Percentiles rank a stretch among this genome's conserved stretches.
These are phyloP conservation scores for Epichloe festucae DNA, from an alignment of 2,329 filamentous ascomycete species.

Conservation along the genomic window DNA sequence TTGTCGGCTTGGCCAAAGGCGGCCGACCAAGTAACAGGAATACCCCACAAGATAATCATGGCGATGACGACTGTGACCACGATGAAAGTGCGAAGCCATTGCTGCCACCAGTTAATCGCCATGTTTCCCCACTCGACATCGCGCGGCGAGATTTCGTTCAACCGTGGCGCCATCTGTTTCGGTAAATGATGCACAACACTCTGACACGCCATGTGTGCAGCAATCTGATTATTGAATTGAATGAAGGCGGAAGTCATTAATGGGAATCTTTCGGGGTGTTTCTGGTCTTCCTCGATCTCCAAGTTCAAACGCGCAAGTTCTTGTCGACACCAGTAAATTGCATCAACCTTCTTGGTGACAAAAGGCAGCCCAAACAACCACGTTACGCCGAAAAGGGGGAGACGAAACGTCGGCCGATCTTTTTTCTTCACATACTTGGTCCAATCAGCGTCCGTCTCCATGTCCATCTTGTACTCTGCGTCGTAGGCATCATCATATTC, in stretches of 20 bases:
- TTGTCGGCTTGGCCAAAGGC: slow-evolving; percentile 64
- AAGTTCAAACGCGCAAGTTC: slow-evolving; percentile 79
- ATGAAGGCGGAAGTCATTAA: slow-evolving; percentile 95
- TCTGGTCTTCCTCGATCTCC: slow-evolving; percentile 85
- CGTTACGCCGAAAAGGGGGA: slow-evolving; percentile 50
- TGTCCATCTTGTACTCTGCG: slow-evolving; percentile 40
- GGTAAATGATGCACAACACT: slow-evolving; percentile 82
- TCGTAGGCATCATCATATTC: slow-evolving; percentile 55
- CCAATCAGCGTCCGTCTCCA: slow-evolving; percentile 60
- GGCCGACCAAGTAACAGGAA: slow-evolving; percentile 82
- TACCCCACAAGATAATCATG: slow-evolving; percentile 80
- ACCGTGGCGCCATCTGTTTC: slow-evolving; percentile 81
- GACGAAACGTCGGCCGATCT: slow-evolving; percentile 71
- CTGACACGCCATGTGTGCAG: slow-evolving; percentile 96
- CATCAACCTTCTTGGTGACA: slow-evolving; percentile 83
- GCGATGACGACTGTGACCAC: slow-evolving; percentile 53
- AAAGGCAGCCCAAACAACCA: slow-evolving; percentile 74
- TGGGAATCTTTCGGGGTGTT: slow-evolving; percentile 72
- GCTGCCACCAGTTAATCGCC: slow-evolving; percentile 88
- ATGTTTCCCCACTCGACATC: slow-evolving; percentile 97
- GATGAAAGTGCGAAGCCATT: slow-evolving; percentile 57
- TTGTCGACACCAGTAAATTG: slow-evolving; percentile 79
- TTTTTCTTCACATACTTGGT: slow-evolving; percentile 68
- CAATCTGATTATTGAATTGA: slow-evolving; percentile 95
- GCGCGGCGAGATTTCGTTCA: slow-evolving; percentile 85